A percentile compares a stretch with the other conserved stretches of the same genome.
Conservation (phyloP, 148 eudicot genomes). For the Cornus controversa region DNA sequence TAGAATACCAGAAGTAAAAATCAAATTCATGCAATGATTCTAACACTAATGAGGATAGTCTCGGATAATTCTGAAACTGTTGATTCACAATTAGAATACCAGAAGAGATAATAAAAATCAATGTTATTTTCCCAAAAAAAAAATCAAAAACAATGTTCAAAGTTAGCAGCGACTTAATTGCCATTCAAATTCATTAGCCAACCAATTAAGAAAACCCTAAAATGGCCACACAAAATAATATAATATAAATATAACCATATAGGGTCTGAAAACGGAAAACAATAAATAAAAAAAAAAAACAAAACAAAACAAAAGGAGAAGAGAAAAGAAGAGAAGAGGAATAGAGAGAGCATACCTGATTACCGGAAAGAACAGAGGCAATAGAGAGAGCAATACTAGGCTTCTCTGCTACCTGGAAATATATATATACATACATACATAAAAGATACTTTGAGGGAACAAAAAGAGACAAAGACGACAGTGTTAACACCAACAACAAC, state of each 20-base stretch:
- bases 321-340: neutral
- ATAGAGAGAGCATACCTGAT: slow-evolving; percentile 41
- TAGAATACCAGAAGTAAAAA: no score
- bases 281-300: neutral
- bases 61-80: no score
- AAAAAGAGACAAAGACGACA: neutral
- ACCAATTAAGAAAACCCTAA: slow-evolving; percentile 5
- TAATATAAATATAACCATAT: neutral
- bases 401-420: slow-evolving; percentile 82
- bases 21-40: no score
- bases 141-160: neutral
- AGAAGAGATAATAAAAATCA: neutral
- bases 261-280: neutral
- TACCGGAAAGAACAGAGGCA: slow-evolving; percentile 74
- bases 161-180: neutral
- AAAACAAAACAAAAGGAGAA: no score
- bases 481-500: neutral
- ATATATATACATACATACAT: neutral
- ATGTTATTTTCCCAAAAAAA: no score
- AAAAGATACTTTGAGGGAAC: no score
- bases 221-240: neutral
- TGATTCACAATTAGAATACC: no score
- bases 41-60: no score
- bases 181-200: neutral
- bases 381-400: slow-evolving; percentile 89